phyloP scores from a whole-genome alignment of 371 early-diverging fungal genomes.

The Lichtheimia ramosa region DNA sequence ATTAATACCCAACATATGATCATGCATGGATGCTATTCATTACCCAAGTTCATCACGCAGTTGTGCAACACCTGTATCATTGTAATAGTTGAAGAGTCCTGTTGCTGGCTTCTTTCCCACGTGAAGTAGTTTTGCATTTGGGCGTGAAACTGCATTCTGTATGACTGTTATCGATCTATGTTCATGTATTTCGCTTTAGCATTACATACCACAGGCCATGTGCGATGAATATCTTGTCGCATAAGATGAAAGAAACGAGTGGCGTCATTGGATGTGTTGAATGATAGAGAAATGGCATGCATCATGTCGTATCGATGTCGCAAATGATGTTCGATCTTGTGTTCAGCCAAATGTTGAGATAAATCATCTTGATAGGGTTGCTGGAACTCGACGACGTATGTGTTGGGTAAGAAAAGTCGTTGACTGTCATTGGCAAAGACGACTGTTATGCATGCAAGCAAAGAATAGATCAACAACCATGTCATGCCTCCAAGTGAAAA shows the following conservation, averaged over 20 bases:
- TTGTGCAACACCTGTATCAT: slow-evolving; percentile 31
- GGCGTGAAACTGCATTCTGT: slow-evolving; percentile 11
- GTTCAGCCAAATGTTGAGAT: slow-evolving; percentile 21
- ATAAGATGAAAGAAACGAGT: slow-evolving; percentile 26
- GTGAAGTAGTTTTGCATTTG: slow-evolving; percentile 5
- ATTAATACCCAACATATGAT: not conserved
- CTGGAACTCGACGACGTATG: slow-evolving; percentile 36
- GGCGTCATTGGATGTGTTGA: slow-evolving; percentile 25
- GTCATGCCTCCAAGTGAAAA: too few species aligned
- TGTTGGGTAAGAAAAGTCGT: slow-evolving; percentile 19
- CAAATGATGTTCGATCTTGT: slow-evolving; percentile 30
- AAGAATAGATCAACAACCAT: too few species aligned
- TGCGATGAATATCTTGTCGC: slow-evolving; percentile 20
- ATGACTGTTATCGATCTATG: not conserved
- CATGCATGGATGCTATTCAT: not conserved
- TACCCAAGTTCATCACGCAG: slow-evolving; percentile 34
- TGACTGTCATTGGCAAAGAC: not conserved
- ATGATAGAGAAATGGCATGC: slow-evolving; percentile 39
- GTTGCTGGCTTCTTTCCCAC: slow-evolving; percentile 5
- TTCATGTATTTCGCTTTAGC: not conserved
- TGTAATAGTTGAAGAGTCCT: slow-evolving; percentile 29
- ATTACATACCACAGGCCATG: slow-evolving; percentile 45
- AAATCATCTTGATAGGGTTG: not conserved
- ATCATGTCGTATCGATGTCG: slow-evolving; percentile 40
- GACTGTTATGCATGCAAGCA: too few species aligned